Conservation (phyloP, 2,329 filamentous ascomycete genomes). For the Xylariales sp. region DNA sequence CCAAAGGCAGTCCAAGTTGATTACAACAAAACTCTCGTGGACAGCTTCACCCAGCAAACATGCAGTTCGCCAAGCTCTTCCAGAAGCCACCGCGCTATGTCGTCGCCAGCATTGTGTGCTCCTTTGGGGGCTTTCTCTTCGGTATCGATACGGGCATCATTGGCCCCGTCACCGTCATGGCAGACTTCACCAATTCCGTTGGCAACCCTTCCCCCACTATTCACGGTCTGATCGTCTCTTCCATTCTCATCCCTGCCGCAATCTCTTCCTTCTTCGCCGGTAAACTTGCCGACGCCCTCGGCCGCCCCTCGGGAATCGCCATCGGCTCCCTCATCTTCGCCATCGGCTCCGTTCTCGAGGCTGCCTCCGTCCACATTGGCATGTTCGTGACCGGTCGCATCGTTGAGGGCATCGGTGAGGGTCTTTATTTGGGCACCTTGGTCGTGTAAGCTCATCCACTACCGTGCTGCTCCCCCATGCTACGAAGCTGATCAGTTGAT, state of each 20-base stretch:
- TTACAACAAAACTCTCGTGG: no score
- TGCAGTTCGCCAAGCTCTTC: not conserved
- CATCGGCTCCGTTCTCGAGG: slow-evolving; percentile 11
- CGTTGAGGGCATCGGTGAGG: slow-evolving; percentile 13
- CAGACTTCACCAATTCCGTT: slow-evolving; percentile 8
- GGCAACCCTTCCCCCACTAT: slow-evolving; percentile 10
- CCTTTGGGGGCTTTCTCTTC: slow-evolving; percentile 10
- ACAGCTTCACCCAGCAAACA: no score
- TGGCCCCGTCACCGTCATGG: slow-evolving; percentile 12
- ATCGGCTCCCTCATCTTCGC: slow-evolving; percentile 10
- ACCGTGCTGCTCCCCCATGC: no score
- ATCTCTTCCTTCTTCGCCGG: slow-evolving; percentile 11
- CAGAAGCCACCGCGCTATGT: slow-evolving; percentile 9
- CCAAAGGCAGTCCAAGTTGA: no score
- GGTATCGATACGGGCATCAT: slow-evolving; percentile 13
- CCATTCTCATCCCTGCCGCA: slow-evolving; percentile 11
- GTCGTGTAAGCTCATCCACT: not conserved
- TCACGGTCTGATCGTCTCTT: slow-evolving; percentile 14
- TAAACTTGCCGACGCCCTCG: slow-evolving; percentile 10
- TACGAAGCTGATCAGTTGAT: not conserved
- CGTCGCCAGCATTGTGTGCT: slow-evolving; percentile 8
- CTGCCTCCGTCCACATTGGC: slow-evolving; percentile 8
- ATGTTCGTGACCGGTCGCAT: slow-evolving; percentile 13
- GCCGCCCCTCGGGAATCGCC: slow-evolving; percentile 9
- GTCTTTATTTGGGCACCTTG: slow-evolving; percentile 11